Conservation (phyloP, 2,329 filamentous ascomycete species). For the Leptoxyphium fumago region DNA sequence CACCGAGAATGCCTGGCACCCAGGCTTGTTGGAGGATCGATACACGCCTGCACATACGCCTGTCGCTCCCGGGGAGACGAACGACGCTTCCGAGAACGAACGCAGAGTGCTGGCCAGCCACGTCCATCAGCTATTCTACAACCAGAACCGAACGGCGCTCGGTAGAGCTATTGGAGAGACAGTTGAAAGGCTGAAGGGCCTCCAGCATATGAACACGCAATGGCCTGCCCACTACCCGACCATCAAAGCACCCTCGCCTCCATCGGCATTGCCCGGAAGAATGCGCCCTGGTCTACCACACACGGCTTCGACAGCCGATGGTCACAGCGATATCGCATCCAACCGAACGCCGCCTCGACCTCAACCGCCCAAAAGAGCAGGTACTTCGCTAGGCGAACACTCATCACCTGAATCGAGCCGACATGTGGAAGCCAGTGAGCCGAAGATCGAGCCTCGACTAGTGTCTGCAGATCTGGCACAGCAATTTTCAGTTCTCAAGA, state of each 20-base stretch:
- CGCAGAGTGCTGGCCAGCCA: conserved; percentile 60
- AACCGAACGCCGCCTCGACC: conserved; percentile 29
- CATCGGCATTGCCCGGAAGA: conserved; percentile 22
- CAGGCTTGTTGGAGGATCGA: conserved; percentile 41
- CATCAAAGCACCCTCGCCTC: conserved; percentile 46
- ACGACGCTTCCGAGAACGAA: conserved; percentile 43
- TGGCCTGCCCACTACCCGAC: conserved; percentile 96
- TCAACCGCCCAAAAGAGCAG: conserved; percentile 47
- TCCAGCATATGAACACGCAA: conserved; percentile 76
- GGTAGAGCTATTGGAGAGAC: conserved; percentile 76
- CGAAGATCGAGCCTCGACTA: conserved; percentile 59
- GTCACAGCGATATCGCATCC: conserved; percentile 26
- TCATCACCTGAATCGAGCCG: conserved; percentile 53
- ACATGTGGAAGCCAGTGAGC: conserved; percentile 44
- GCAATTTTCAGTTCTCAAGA: conserved; percentile 87
- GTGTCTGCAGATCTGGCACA: conserved; percentile 87
- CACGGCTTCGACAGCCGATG: conserved; percentile 44
- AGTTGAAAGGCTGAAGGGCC: conserved; percentile 64
- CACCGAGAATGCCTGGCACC: conserved; percentile 37
- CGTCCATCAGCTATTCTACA: conserved; percentile 87
- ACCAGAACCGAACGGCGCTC: conserved; percentile 77
- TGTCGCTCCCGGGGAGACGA: conserved; percentile 32
- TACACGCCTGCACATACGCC: conserved; percentile 43
- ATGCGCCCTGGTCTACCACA: conserved; percentile 49
- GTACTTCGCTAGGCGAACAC: conserved; percentile 52